Conservation (phyloP, 495 filamentous ascomycete species). For the Penicilliopsis zonata region DNA sequence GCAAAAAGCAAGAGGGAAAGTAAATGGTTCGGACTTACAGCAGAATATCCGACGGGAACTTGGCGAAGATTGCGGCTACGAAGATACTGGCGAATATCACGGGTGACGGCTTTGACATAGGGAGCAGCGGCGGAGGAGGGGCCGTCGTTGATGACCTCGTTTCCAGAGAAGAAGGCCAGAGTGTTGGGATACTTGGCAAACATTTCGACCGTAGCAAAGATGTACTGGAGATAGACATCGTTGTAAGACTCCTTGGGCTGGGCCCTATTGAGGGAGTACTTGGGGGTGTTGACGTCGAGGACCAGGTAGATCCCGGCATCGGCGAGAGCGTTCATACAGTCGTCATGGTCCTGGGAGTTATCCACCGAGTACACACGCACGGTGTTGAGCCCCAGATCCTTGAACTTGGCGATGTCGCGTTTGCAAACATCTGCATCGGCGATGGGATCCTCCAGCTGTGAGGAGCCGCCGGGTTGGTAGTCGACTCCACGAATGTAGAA, state of each 20-base stretch:
- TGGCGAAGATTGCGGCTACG: slow-evolving; percentile 56
- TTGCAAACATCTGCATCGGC: slow-evolving; percentile 57
- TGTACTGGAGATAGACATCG: slow-evolving; percentile 75
- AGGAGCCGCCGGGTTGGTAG: slow-evolving; percentile 89
- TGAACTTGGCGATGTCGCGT: slow-evolving; percentile 76
- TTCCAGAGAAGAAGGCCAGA: slow-evolving; percentile 90
- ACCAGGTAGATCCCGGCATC: slow-evolving; percentile 80
- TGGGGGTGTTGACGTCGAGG: slow-evolving; percentile 69
- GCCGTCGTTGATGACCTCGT: slow-evolving; percentile 88
- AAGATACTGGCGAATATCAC: slow-evolving; percentile 87
- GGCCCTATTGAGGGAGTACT: slow-evolving; percentile 73
- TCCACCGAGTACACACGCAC: slow-evolving; percentile 90
- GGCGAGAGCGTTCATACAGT: slow-evolving; percentile 57
- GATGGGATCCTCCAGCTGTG: slow-evolving; percentile 66
- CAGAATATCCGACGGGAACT: slow-evolving; percentile 89
- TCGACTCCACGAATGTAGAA: slow-evolving; percentile 95
- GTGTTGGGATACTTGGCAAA: slow-evolving; percentile 85
- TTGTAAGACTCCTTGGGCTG: slow-evolving; percentile 77
- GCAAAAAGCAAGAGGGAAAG: background rate
- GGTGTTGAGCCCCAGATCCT: slow-evolving; percentile 79
- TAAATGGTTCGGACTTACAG: slow-evolving; percentile 21
- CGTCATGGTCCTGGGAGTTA: slow-evolving; percentile 70
- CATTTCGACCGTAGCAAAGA: slow-evolving; percentile 86
- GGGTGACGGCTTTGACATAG: slow-evolving; percentile 86
- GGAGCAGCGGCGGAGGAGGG: slow-evolving; percentile 63